Evolutionary conservation across 2,329 filamentous ascomycete genomes (phyloP).

Genomic region (Didymella segeticola): DNA sequence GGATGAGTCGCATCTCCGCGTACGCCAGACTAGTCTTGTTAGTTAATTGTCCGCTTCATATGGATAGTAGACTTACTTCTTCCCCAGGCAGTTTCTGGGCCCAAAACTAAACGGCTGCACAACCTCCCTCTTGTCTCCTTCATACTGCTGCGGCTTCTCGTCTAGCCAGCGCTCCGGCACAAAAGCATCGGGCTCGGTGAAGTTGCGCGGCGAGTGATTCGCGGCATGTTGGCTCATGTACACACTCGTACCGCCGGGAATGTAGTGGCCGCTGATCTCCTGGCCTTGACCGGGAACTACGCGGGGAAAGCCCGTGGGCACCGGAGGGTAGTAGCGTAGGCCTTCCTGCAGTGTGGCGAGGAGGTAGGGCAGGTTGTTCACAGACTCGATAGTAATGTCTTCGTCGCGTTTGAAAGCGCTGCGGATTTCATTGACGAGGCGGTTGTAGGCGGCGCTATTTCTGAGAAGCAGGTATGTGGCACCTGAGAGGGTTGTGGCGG

Average conservation of each 20-base stretch:
- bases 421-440: slow-evolving; percentile 34
- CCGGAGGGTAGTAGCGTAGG: slow-evolving; percentile 38
- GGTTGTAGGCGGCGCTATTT: slow-evolving; percentile 23
- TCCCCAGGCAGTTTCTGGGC: slow-evolving; percentile 38
- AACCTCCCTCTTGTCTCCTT: slow-evolving; percentile 39
- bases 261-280: slow-evolving; percentile 32
- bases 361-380: slow-evolving; percentile 36
- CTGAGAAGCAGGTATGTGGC: slow-evolving; percentile 51
- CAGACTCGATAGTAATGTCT: slow-evolving; percentile 37
- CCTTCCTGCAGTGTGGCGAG: slow-evolving; percentile 38
- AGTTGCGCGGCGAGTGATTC: slow-evolving; percentile 40
- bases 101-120: slow-evolving; percentile 40
- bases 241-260: slow-evolving; percentile 35
- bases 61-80: slow-evolving; percentile 38
- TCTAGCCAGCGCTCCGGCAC: slow-evolving; percentile 49
- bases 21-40: slow-evolving; percentile 29
- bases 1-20: slow-evolving; percentile 38
- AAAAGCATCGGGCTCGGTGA: slow-evolving; percentile 31
- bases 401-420: slow-evolving; percentile 21
- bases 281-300: slow-evolving; percentile 33
- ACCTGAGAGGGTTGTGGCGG: slow-evolving; percentile 53
- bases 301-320: slow-evolving; percentile 40
- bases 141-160: slow-evolving; percentile 28
- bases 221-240: slow-evolving; percentile 42
- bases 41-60: neutral